Percentiles rank a stretch among this genome's conserved stretches.
Evolutionary conservation across 371 early-diverging fungal genomes (phyloP).

Genomic region (Funneliformis caledonium): DNA sequence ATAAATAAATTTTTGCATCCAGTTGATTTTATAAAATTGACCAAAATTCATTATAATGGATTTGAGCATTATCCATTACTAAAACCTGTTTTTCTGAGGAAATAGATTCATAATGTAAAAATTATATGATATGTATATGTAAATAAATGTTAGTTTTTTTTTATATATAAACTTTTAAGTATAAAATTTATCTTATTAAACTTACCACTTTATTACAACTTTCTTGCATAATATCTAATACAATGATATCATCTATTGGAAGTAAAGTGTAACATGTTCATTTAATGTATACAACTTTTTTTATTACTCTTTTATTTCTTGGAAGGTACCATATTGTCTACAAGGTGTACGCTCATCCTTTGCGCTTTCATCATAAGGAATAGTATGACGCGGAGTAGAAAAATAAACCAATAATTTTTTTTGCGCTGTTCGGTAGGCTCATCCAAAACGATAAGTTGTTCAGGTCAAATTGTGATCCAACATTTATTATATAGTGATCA

Average conservation of each 20-base stretch:
- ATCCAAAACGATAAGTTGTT: slow-evolving; percentile 28
- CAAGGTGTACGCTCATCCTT: background rate
- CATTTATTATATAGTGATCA: slow-evolving; percentile 5
- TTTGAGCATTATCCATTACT: slow-evolving; percentile 9
- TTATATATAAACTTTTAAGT: background rate
- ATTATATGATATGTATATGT: background rate
- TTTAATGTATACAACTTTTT: background rate
- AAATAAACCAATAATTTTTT: too few species aligned
- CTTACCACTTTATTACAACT: slow-evolving; percentile 12
- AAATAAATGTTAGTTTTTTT: too few species aligned
- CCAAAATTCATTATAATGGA: background rate
- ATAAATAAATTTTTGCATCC: background rate
- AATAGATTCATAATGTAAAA: background rate
- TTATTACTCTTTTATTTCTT: background rate
- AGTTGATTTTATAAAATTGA: background rate
- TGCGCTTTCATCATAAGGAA: too few species aligned
- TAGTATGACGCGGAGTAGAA: too few species aligned
- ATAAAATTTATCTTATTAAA: background rate
- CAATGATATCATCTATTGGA: background rate
- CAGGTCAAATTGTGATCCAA: background rate
- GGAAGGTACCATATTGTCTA: background rate
- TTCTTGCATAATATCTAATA: background rate
- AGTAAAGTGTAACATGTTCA: background rate
- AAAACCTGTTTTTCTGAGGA: slow-evolving; percentile 5
- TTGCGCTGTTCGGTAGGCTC: too few species aligned